Conservation (phyloP, 306 rosid species). For the Astragalus membranaceus region DNA sequence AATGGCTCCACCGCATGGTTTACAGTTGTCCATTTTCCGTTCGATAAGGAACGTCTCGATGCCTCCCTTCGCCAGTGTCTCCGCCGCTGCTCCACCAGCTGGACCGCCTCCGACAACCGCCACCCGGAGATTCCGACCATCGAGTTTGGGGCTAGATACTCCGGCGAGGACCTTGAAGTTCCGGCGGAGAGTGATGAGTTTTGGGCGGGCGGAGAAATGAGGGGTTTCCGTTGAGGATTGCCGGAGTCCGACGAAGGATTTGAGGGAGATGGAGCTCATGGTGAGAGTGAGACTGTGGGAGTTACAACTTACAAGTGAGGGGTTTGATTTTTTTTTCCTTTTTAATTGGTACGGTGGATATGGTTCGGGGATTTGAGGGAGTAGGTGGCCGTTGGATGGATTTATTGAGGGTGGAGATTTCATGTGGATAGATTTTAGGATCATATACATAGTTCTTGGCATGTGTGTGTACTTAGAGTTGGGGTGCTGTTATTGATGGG, state of each 20-base stretch:
- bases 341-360: constrained; percentile 40
- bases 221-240: constrained; percentile 54
- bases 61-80: constrained; percentile 75
- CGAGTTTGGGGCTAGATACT: constrained; percentile 54
- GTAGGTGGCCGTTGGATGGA: constrained; percentile 37
- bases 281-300: neutral
- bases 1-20: constrained; percentile 98
- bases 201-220: constrained; percentile 27
- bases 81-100: constrained; percentile 81
- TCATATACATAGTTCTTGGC: constrained; percentile 1
- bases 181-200: constrained; percentile 24
- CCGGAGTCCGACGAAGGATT: constrained; percentile 88
- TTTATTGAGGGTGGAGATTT: constrained; percentile 28
- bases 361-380: constrained; percentile 41
- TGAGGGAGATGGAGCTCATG: constrained; percentile 77
- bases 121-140: constrained; percentile 77
- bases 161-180: constrained; percentile 48
- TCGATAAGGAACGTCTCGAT: constrained; percentile 78
- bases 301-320: no score
- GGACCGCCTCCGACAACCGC: constrained; percentile 93
- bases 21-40: constrained; percentile 90
- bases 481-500: neutral
- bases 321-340: neutral
- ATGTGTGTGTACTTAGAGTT: neutral
- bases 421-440: constrained; percentile 58